Conservation (phyloP, 345 rosid genomes). For the Eucalyptus curtisii region DNA sequence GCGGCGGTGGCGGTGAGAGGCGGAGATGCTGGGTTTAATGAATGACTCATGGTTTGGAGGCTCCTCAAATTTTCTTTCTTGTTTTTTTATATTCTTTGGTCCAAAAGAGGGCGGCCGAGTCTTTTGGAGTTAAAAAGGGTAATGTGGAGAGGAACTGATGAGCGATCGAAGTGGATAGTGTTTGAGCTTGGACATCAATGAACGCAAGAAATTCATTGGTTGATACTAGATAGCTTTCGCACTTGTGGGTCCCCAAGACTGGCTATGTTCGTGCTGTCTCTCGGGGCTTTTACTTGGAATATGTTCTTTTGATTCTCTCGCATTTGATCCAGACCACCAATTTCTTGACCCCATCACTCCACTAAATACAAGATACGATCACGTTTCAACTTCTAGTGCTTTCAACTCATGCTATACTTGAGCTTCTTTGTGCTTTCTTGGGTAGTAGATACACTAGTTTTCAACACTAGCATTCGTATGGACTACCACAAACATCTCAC, state of each 20-base stretch:
- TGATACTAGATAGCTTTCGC: not conserved
- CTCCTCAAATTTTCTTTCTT: not conserved
- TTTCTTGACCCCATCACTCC: not conserved
- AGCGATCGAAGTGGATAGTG: not conserved
- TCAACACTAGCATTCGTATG: not conserved
- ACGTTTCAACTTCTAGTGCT: not conserved
- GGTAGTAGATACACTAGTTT: not conserved
- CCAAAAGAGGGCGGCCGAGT: not conserved
- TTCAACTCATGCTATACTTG: not conserved
- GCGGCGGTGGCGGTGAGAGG: not conserved
- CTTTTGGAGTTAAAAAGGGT: not conserved
- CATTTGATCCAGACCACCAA: not conserved
- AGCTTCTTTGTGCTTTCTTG: not conserved
- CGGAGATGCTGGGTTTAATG: not conserved
- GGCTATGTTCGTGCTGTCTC: not conserved
- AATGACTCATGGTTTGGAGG: not conserved
- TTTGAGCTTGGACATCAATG: not conserved
- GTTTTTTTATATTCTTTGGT: not conserved
- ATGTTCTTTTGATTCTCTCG: not conserved
- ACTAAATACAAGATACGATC: not conserved
- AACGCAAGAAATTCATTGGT: not conserved
- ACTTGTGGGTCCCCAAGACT: not conserved
- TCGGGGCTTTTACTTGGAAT: not conserved
- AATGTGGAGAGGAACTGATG: not conserved
- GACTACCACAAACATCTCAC: not conserved